Conservation (phyloP, 345 rosid species). For the Gossypium arboreum region DNA sequence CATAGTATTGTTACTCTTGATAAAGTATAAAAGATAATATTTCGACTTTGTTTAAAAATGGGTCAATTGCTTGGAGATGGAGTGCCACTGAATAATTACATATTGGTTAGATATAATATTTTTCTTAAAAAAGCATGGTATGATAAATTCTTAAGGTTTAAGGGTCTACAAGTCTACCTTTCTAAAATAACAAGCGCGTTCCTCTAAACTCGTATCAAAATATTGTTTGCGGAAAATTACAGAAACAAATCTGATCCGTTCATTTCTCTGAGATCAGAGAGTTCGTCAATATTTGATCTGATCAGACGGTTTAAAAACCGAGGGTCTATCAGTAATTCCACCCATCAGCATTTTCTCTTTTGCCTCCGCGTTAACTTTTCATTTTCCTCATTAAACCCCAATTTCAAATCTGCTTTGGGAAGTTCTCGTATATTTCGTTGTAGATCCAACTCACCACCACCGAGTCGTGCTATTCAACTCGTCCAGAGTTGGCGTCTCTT, state of each 20-base stretch:
- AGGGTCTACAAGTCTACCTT: not conserved
- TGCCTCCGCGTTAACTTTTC: not conserved
- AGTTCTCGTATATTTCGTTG: not conserved
- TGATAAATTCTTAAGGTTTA: not conserved
- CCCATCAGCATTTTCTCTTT: not conserved
- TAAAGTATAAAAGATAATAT: too few species aligned
- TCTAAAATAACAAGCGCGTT: not conserved
- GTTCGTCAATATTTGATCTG: not conserved
- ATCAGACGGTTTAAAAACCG: not conserved
- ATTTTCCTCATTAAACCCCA: not conserved
- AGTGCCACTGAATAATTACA: too few species aligned
- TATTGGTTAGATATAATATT: too few species aligned
- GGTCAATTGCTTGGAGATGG: too few species aligned
- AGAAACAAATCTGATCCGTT: not conserved
- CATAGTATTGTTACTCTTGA: too few species aligned
- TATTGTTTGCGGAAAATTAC: too few species aligned
- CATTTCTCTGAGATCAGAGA: not conserved
- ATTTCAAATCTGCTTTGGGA: not conserved
- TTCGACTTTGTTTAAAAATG: too few species aligned
- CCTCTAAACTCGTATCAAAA: not conserved
- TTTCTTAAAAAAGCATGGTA: too few species aligned
- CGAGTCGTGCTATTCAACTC: slow-evolving; percentile 12
- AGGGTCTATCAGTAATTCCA: not conserved
- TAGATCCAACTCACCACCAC: slow-evolving; percentile 7
- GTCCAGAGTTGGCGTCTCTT: not conserved